Conservation (phyloP, 2,329 filamentous ascomycete species). For the Penicillium carneum region DNA sequence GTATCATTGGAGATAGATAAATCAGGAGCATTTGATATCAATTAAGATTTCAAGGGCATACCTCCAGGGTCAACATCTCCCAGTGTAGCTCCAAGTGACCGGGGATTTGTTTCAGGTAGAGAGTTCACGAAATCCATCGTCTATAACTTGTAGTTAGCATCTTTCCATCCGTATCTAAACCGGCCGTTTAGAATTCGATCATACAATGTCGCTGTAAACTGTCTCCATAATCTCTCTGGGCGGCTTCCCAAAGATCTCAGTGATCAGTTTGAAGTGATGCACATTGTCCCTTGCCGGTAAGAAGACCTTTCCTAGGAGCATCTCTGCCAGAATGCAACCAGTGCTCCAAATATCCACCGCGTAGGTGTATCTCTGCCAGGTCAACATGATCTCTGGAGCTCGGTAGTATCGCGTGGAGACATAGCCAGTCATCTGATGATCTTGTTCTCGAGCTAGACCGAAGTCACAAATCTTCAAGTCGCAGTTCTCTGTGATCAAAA, state of each 20-base stretch:
- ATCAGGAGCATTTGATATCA: background rate
- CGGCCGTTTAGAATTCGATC: background rate
- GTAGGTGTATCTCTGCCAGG: conserved; percentile 98
- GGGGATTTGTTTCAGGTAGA: conserved; percentile 1
- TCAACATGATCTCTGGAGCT: conserved; percentile 98
- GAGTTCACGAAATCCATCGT: conserved; percentile 15
- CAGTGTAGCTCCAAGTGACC: background rate
- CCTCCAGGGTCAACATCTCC: conserved; percentile 13
- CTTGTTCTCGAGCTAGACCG: conserved; percentile 91
- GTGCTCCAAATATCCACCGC: conserved; percentile 99
- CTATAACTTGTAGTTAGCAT: conserved; percentile 9
- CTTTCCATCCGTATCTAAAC: no score
- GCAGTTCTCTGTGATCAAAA: conserved; percentile 98
- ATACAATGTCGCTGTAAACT: conserved; percentile 89
- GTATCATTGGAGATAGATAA: background rate
- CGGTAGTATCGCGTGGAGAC: conserved; percentile 98
- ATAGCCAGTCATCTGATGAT: conserved; percentile 98
- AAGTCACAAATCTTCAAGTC: conserved; percentile 99
- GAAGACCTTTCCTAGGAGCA: conserved; percentile 94
- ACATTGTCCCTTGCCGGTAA: conserved; percentile 99
- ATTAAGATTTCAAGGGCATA: background rate
- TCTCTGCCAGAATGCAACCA: conserved; percentile 98
- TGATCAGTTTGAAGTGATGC: conserved; percentile 99
- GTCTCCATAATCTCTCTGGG: conserved; percentile 97
- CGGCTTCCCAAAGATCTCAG: conserved; percentile 89